phyloP scores from a whole-genome alignment of 139 green algal genomes.

The Gonium pectorale region DNA sequence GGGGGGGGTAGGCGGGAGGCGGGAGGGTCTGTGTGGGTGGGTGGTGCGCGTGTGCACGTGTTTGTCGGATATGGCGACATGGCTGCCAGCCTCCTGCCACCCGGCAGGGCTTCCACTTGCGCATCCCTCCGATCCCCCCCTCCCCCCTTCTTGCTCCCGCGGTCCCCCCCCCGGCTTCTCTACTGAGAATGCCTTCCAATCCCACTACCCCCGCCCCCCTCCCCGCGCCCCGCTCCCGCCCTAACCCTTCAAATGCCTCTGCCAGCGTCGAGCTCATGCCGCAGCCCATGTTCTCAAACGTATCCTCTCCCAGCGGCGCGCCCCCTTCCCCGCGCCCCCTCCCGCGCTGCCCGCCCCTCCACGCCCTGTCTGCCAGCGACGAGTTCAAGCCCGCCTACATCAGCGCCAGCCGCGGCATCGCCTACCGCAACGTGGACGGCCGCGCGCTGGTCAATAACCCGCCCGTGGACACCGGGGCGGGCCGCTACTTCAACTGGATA shows the following conservation, averaged over 20 bases:
- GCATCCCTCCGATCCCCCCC: no score
- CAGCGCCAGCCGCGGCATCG: slow-evolving; percentile 46
- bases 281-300: no score
- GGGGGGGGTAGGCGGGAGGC: neutral
- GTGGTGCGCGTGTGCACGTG: no score
- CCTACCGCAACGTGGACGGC: slow-evolving; percentile 60
- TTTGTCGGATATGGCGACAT: no score
- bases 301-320: no score
- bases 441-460: slow-evolving; percentile 57
- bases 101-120: no score
- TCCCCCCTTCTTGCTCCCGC: no score
- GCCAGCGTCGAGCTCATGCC: no score
- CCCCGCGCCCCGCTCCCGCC: neutral
- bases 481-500: slow-evolving; percentile 73
- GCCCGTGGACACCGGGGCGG: slow-evolving; percentile 58
- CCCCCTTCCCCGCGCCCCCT: neutral
- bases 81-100: no score
- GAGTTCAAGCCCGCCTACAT: slow-evolving; percentile 70
- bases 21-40: neutral
- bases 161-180: no score
- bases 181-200: neutral
- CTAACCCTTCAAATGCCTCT: no score
- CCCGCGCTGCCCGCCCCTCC: neutral
- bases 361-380: no score
- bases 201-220: neutral